phyloP scores from a whole-genome alignment of 495 filamentous ascomycete species.

The Terfezia boudieri region DNA sequence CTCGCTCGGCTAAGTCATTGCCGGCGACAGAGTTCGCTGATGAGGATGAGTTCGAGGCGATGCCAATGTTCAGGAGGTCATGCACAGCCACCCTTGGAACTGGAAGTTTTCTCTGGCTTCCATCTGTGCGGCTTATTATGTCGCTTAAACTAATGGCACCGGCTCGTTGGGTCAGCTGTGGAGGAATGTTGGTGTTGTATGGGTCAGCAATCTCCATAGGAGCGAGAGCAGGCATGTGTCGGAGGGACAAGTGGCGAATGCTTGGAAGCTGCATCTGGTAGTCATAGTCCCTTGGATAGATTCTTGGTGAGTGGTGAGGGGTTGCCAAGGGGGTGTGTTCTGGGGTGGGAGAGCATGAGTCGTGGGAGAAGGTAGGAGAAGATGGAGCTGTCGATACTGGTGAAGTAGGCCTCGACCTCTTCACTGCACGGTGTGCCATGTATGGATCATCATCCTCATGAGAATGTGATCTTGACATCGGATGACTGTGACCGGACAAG shows the following conservation, averaged over 20 bases:
- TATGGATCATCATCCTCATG: constrained; percentile 58
- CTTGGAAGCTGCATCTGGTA: constrained; percentile 58
- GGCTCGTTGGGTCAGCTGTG: constrained; percentile 21
- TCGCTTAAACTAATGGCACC: constrained; percentile 60
- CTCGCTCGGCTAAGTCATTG: constrained; percentile 16
- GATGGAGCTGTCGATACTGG: constrained; percentile 88
- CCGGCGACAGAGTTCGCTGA: constrained; percentile 18
- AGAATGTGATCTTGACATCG: constrained; percentile 80
- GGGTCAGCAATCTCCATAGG: constrained; percentile 60
- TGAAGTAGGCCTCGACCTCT: constrained; percentile 77
- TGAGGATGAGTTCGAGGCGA: constrained; percentile 13
- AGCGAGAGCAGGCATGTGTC: constrained; percentile 71
- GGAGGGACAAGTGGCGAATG: constrained; percentile 69
- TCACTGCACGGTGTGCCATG: constrained; percentile 43
- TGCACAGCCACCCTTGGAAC: constrained; percentile 83
- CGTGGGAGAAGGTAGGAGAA: constrained; percentile 93
- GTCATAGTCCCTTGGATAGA: constrained; percentile 44
- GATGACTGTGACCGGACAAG: constrained; percentile 43
- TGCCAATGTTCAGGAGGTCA: constrained; percentile 39
- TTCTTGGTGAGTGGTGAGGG: constrained; percentile 80
- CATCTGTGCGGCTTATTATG: constrained; percentile 60
- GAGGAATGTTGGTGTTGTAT: constrained; percentile 21
- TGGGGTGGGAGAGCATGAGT: constrained; percentile 84
- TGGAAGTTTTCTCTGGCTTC: constrained; percentile 78
- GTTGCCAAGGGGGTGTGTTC: constrained; percentile 93